Conservation (phyloP, 139 green algal genomes). For the Tetradesmus obliquus region DNA sequence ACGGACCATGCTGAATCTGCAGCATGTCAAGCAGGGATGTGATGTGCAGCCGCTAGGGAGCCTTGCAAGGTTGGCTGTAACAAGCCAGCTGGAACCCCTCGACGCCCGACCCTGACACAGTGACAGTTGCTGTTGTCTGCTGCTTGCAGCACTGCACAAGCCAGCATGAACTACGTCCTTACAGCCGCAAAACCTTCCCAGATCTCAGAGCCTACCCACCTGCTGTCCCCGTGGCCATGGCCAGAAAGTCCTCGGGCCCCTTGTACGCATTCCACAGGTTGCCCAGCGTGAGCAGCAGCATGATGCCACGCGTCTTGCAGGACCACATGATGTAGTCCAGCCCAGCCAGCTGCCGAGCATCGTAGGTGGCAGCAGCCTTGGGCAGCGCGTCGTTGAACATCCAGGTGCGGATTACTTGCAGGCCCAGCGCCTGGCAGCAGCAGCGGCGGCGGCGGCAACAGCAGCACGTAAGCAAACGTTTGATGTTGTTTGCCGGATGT, state of each 20-base stretch:
- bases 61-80: too few relatives aligned
- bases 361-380: conserved; percentile 45
- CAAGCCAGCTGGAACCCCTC: too few relatives aligned
- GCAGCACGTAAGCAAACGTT: background rate
- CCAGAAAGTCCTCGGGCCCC: conserved; percentile 52
- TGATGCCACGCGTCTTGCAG: conserved; percentile 53
- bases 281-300: conserved; percentile 57
- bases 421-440: conserved; percentile 44
- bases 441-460: background rate
- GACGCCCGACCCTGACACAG: too few relatives aligned
- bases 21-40: too few relatives aligned
- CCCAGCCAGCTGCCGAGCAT: conserved; percentile 59
- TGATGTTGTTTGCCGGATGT: background rate
- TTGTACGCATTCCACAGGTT: conserved; percentile 64
- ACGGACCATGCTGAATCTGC: too few relatives aligned
- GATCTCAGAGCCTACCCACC: too few relatives aligned
- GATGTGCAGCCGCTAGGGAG: too few relatives aligned
- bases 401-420: conserved; percentile 53
- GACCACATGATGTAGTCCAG: conserved; percentile 65
- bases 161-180: too few relatives aligned
- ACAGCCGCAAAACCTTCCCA: too few relatives aligned
- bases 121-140: too few relatives aligned
- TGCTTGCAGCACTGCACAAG: too few relatives aligned
- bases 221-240: conserved; percentile 41
- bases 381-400: conserved; percentile 50